Base-by-base conservation (phyloP, 2,329 filamentous ascomycete genomes). In the Penicillium sp. region DNA sequence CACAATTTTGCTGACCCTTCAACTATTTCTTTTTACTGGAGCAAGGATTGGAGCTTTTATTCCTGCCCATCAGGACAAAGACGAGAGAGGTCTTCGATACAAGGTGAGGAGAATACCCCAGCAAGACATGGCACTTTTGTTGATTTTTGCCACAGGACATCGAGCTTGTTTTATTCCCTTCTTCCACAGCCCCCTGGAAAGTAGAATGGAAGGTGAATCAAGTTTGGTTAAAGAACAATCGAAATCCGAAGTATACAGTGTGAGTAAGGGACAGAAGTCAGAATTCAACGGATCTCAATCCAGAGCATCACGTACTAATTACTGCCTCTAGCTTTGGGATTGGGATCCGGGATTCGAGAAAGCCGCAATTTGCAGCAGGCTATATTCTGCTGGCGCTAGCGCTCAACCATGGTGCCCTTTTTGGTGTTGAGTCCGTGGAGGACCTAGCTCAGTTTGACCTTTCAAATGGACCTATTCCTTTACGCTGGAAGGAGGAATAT, bases 401-500 rank as follows among this genome's bases (percentile, higher is more conserved):
- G 8, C 61, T 63, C 14, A 0, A 59, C 16, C 44, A 63, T 11
- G 35, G 61, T 52, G 57, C 61, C 10, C 50, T 61, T 10, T 63
- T 57, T 56, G 29, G 57, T 9, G 54, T 63, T 9, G 22, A 54
- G 14, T 57, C 47, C 1, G 57, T 52, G n/a, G 59, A 61, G 39
- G 59, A 61, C 45, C 44, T 63, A 9, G 55, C 57, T 7, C 4
- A 54, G 29, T 63, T 46, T 44, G 39, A 61, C 31, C 56, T 63
- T 61, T 63, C 39, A 51, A 50, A 21, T 42, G 31, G 56, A 52
- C 33, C 45, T 3, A 59, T 63, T 24, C 1, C 9, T 29, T 49
- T 63, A 49, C 55, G 51, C n/a, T 63, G n/a, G 61, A 63, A 63
- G 24, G 53, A 61, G 11, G 49, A 60, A 16, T 63, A 58, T 60